Evolutionary conservation across 1,139 yeast genomes (phyloP).

Genomic region (Meyerozyma elateridarum): DNA sequence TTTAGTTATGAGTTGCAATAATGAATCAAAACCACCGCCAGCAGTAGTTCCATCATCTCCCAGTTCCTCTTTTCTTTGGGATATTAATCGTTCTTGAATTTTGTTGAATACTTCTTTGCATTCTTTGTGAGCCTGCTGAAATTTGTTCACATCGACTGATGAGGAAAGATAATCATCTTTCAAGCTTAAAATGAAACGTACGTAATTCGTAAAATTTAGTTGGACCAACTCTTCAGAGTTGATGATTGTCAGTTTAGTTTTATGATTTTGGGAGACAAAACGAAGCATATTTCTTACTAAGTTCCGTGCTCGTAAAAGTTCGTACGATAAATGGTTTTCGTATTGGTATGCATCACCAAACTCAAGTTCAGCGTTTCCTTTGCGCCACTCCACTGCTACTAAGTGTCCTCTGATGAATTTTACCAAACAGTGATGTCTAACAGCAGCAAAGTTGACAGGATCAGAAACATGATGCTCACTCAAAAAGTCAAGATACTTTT

Average conservation of each 20-base stretch:
- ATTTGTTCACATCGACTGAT: conserved; percentile 17
- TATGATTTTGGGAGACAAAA: conserved; percentile 3
- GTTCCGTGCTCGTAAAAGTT: conserved; percentile 24
- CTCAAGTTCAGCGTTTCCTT: conserved; percentile 3
- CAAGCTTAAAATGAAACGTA: conserved; percentile 31
- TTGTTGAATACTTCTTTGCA: conserved; percentile 24
- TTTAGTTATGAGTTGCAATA: conserved; percentile 31
- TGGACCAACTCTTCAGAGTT: conserved; percentile 38
- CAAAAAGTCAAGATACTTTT: conserved; percentile 30
- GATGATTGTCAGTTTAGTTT: conserved; percentile 5
- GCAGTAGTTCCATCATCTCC: conserved; percentile 20
- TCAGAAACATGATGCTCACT: conserved; percentile 33
- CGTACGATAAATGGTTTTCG: conserved; percentile 33
- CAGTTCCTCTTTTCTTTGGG: conserved; percentile 26
- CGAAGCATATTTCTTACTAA: conserved; percentile 26
- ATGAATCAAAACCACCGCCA: conserved; percentile 15
- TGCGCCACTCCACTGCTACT: conserved; percentile 4
- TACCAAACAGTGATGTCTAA: conserved; percentile 34
- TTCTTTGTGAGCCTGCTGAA: conserved; percentile 25
- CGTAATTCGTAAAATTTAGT: conserved; percentile 35
- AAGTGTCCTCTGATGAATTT: conserved; percentile 26
- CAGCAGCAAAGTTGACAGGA: conserved; percentile 38
- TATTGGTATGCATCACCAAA: conserved; percentile 20
- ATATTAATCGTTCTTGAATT: conserved; percentile 24
- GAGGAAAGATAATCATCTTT: conserved; percentile 19